These are phyloP conservation scores for Linum trigynum DNA, from an alignment of 345 rosid species.

Conservation along the genomic window DNA sequence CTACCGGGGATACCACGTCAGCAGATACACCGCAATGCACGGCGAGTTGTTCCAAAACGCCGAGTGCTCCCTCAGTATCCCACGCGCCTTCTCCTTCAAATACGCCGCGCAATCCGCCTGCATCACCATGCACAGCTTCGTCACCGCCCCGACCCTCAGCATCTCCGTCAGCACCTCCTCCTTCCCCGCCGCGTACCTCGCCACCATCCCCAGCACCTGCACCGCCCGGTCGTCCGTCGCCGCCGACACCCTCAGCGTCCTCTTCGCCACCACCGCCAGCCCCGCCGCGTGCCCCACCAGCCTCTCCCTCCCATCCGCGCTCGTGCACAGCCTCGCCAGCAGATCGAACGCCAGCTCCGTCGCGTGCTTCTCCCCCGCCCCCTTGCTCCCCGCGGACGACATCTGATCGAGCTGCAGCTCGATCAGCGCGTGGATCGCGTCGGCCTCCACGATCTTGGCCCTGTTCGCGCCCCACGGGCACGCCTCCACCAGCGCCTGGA, in stretches of 20 bases:
- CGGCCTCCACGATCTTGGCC: slow-evolving; percentile 29
- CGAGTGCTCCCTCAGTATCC: slow-evolving; percentile 42
- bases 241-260: slow-evolving; percentile 42
- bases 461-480: slow-evolving; percentile 38
- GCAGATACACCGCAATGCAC: slow-evolving; percentile 43
- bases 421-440: slow-evolving; percentile 34
- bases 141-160: slow-evolving; percentile 43
- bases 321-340: slow-evolving; percentile 32
- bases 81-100: slow-evolving; percentile 44
- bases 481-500: slow-evolving; percentile 22
- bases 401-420: slow-evolving; percentile 45
- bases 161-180: slow-evolving; percentile 43
- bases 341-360: slow-evolving; percentile 39
- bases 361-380: slow-evolving; percentile 18
- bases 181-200: slow-evolving; percentile 24
- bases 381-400: not conserved
- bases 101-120: slow-evolving; percentile 29
- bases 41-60: slow-evolving; percentile 58
- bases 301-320: slow-evolving; percentile 40
- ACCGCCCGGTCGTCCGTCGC: slow-evolving; percentile 39
- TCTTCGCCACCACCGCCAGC: slow-evolving; percentile 40
- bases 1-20: slow-evolving; percentile 29
- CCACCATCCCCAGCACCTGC: slow-evolving; percentile 25
- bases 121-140: slow-evolving; percentile 47
- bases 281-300: slow-evolving; percentile 36